Evolutionary conservation across 2,329 filamentous ascomycete genomes (phyloP).

Genomic region (Colletotrichum abscissum): DNA sequence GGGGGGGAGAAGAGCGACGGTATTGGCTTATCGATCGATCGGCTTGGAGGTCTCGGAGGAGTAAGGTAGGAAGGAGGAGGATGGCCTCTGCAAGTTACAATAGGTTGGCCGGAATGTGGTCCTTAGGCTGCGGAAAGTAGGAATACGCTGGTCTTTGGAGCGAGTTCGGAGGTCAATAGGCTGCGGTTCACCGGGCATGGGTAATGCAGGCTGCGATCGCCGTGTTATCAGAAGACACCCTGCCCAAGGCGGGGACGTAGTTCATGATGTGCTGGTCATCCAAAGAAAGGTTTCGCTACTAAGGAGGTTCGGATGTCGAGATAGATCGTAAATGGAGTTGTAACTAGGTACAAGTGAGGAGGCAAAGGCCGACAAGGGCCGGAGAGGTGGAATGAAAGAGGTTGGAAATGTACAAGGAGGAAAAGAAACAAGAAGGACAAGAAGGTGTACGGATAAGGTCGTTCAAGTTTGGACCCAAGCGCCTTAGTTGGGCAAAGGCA

Average conservation of each 20-base stretch:
- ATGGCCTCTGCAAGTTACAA: neutral
- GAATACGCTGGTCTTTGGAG: neutral
- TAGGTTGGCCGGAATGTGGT: neutral
- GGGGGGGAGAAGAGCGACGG: neutral
- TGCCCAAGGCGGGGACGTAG: constrained; percentile 48
- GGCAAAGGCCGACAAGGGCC: constrained; percentile 1
- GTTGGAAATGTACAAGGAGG: neutral
- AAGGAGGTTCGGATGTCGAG: neutral
- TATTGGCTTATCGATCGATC: neutral
- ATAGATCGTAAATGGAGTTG: neutral
- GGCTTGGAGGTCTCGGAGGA: neutral
- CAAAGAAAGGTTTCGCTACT: constrained; percentile 18
- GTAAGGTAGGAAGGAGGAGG: no score
- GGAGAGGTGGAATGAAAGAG: neutral
- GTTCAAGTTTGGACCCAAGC: neutral
- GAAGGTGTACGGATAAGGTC: neutral
- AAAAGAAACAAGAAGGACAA: constrained; percentile 5
- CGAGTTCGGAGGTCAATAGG: constrained; percentile 1
- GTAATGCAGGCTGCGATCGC: constrained; percentile 38
- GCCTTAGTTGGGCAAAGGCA: neutral
- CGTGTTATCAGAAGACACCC: constrained; percentile 48
- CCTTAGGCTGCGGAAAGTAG: neutral
- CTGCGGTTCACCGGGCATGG: constrained; percentile 32
- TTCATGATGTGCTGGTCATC: constrained; percentile 43
- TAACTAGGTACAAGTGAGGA: neutral